A percentile compares a stretch with the other conserved stretches of the same genome.
phyloP scores from a whole-genome alignment of 1,284 basidiomycete species.

The Moesziomyces globuligerus region DNA sequence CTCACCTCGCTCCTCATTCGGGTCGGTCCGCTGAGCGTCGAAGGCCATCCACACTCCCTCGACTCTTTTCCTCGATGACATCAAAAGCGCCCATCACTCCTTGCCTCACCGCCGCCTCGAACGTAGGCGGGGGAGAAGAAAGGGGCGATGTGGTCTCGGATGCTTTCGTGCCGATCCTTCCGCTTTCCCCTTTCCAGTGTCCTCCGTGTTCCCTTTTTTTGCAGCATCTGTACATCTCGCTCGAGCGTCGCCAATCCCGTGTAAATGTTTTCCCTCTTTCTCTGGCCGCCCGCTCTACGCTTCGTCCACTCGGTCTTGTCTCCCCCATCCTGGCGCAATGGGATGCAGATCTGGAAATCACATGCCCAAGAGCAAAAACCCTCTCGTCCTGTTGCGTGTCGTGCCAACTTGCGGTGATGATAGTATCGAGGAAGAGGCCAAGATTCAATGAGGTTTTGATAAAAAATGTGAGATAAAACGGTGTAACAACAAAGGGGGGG shows the following conservation, averaged over 20 bases:
- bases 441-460: too few species aligned
- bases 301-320: too few species aligned
- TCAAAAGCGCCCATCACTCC: constrained; percentile 34
- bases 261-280: constrained; percentile 16
- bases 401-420: too few species aligned
- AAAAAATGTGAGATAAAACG: too few species aligned
- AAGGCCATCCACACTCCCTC: constrained; percentile 9
- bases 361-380: too few species aligned
- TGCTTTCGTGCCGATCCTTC: not conserved
- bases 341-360: too few species aligned
- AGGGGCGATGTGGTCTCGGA: too few species aligned
- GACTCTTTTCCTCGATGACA: not conserved
- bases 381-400: too few species aligned
- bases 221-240: constrained; percentile 20
- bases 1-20: not conserved
- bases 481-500: too few species aligned
- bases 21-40: not conserved
- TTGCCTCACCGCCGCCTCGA: constrained; percentile 9
- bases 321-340: too few species aligned
- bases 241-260: constrained; percentile 7
- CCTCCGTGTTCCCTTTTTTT: constrained; percentile 6
- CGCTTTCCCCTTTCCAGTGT: constrained; percentile 1
- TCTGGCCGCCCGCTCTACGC: not conserved
- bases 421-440: too few species aligned
- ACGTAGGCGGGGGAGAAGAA: too few species aligned